Percentiles rank a stretch among this genome's conserved stretches.
Evolutionary conservation across 1,284 basidiomycete genomes (phyloP).

Genomic region (Malassezia equina): DNA sequence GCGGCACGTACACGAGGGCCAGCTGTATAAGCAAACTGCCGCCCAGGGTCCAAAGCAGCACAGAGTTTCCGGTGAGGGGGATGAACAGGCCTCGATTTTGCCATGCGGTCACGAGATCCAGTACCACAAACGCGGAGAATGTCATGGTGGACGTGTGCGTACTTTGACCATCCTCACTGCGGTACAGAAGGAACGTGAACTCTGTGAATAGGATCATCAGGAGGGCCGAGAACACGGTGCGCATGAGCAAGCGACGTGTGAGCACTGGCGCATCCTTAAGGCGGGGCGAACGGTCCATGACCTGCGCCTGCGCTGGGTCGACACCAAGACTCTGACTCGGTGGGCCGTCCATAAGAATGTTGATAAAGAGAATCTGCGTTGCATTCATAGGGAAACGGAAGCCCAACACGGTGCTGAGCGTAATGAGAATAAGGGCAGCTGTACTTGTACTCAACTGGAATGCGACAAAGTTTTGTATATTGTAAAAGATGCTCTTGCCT

Average conservation of each 20-base stretch:
- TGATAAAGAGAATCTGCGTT: constrained; percentile 98
- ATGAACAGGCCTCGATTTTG: constrained; percentile 67
- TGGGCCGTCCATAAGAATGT: constrained; percentile 98
- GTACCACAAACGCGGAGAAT: constrained; percentile 90
- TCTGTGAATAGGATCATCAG: constrained; percentile 81
- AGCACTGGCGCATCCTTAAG: constrained; percentile 81
- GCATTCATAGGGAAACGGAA: constrained; percentile 87
- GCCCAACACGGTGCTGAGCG: constrained; percentile 76
- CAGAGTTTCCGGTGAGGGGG: constrained; percentile 56
- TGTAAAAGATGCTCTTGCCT: constrained; percentile 93
- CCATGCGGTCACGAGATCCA: constrained; percentile 85
- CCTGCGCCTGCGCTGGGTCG: constrained; percentile 86
- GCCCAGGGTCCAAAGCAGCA: constrained; percentile 77
- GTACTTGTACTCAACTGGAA: constrained; percentile 96
- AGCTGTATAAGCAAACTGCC: constrained; percentile 74
- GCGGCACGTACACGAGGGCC: constrained; percentile 74
- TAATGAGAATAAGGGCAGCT: constrained; percentile 86
- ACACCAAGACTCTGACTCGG: constrained; percentile 92
- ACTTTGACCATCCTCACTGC: not conserved
- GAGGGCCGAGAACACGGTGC: constrained; percentile 78
- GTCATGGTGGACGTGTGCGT: constrained; percentile 56
- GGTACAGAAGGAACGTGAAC: constrained; percentile 61
- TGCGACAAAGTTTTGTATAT: constrained; percentile 92
- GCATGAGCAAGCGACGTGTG: constrained; percentile 60
- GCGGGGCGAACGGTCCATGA: constrained; percentile 68